A percentile compares a stretch with the other conserved stretches of the same genome.
Evolutionary conservation across 306 rosid genomes (phyloP).

Genomic region (Rosa multiflora): DNA sequence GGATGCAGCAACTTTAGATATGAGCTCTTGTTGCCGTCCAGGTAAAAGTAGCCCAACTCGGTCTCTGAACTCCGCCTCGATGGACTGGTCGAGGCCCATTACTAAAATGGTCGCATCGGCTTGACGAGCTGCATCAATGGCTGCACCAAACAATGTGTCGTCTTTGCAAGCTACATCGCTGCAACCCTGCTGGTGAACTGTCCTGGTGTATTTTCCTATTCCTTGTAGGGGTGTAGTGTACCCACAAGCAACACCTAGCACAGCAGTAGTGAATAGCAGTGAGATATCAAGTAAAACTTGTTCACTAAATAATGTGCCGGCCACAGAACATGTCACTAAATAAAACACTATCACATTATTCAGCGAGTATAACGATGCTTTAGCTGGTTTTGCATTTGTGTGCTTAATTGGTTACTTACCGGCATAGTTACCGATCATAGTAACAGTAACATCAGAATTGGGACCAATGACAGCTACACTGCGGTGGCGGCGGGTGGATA

Average conservation of each 20-base stretch:
- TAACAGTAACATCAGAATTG: slow-evolving; percentile 59
- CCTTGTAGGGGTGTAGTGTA: slow-evolving; percentile 79
- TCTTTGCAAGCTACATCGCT: slow-evolving; percentile 48
- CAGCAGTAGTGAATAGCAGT: not conserved
- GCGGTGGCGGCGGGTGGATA: slow-evolving; percentile 48
- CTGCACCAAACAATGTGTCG: slow-evolving; percentile 48
- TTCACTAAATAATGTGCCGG: not conserved
- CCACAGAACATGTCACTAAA: not conserved
- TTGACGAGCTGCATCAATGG: slow-evolving; percentile 52
- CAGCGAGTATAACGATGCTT: too few relatives aligned
- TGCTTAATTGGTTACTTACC: slow-evolving; percentile 37
- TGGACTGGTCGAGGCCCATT: slow-evolving; percentile 87
- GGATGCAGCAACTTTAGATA: slow-evolving; percentile 65
- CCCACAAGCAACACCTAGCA: slow-evolving; percentile 72
- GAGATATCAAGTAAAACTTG: not conserved
- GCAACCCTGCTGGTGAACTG: slow-evolving; percentile 62
- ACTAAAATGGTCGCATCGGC: slow-evolving; percentile 70
- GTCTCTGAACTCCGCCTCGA: slow-evolving; percentile 78
- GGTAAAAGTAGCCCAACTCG: slow-evolving; percentile 60
- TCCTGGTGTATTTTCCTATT: slow-evolving; percentile 47
- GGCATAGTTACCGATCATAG: slow-evolving; percentile 90
- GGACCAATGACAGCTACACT: slow-evolving; percentile 88
- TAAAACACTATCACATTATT: too few relatives aligned
- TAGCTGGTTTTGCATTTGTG: not conserved
- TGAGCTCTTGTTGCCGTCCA: slow-evolving; percentile 74